A percentile compares a stretch with the other conserved stretches of the same genome.
phyloP scores from a whole-genome alignment of 2,329 filamentous ascomycete genomes.

The Fusarium irregulare region DNA sequence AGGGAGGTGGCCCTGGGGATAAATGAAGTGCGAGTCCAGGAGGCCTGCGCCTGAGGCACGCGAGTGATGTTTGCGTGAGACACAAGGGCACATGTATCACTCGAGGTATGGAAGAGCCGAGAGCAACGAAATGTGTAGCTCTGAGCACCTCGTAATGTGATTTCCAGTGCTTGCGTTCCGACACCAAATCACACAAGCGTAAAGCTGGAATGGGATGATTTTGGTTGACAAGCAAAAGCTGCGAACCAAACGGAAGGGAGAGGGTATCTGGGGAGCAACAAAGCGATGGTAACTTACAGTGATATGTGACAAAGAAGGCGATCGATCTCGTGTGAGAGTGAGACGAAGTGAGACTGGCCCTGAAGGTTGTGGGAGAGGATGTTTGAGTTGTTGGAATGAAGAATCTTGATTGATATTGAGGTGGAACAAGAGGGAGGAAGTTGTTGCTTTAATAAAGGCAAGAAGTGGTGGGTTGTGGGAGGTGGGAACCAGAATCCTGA shows the following conservation, averaged over 20 bases:
- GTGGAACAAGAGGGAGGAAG: slow-evolving; percentile 40
- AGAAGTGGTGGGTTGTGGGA: slow-evolving; percentile 28
- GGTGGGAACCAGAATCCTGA: slow-evolving; percentile 35
- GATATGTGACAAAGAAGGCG: slow-evolving; percentile 41
- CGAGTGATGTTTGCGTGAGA: slow-evolving; percentile 48
- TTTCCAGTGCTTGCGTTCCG: slow-evolving; percentile 22
- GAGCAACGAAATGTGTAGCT: slow-evolving; percentile 24
- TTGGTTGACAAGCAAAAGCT: slow-evolving; percentile 3
- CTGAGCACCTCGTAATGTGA: slow-evolving; percentile 31
- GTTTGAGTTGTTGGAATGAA: slow-evolving; percentile 42
- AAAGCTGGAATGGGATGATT: slow-evolving; percentile 14
- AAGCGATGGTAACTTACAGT: slow-evolving; percentile 22
- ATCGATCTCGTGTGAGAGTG: slow-evolving; percentile 36
- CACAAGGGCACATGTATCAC: slow-evolving; percentile 46
- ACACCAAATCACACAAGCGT: slow-evolving; percentile 7
- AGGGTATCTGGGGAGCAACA: neutral
- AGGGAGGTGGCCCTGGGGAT: slow-evolving; percentile 16
- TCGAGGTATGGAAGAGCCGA: slow-evolving; percentile 33
- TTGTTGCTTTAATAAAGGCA: slow-evolving; percentile 44
- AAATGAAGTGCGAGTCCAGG: slow-evolving; percentile 21
- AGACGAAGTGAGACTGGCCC: slow-evolving; percentile 33
- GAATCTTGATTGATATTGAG: slow-evolving; percentile 30
- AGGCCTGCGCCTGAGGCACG: slow-evolving; percentile 23
- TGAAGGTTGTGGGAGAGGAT: slow-evolving; percentile 36
- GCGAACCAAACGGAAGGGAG: neutral